Evolutionary conservation across 2,329 filamentous ascomycete genomes (phyloP).

Genomic region (Nectriaceae sp.): DNA sequence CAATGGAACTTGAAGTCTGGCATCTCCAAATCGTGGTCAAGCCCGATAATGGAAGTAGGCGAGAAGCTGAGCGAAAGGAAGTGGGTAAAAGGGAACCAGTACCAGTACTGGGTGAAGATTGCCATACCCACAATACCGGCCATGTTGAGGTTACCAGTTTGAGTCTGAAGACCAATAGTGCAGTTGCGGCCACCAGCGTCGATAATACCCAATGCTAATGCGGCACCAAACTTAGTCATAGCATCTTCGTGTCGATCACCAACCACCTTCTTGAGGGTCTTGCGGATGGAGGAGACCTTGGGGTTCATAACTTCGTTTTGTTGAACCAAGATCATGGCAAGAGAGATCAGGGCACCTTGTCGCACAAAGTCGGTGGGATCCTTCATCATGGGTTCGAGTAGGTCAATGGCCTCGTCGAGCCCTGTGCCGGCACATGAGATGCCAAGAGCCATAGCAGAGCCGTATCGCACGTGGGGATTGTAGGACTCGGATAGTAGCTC

Average conservation of each 20-base stretch:
- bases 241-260: slow-evolving; percentile 96
- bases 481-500: slow-evolving; percentile 97
- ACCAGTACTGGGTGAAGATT: slow-evolving; percentile 99
- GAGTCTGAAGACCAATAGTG: slow-evolving; percentile 95
- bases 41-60: slow-evolving; percentile 93
- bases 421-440: slow-evolving; percentile 98
- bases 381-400: slow-evolving; percentile 99
- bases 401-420: slow-evolving; percentile 91
- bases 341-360: slow-evolving; percentile 89
- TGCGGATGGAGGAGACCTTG: slow-evolving; percentile 87
- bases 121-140: slow-evolving; percentile 96
- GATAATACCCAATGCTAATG: slow-evolving; percentile 92
- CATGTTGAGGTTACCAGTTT: slow-evolving; percentile 99
- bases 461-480: slow-evolving; percentile 97
- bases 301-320: slow-evolving; percentile 99
- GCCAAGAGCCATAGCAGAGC: slow-evolving; percentile 96
- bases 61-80: slow-evolving; percentile 95
- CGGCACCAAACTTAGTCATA: slow-evolving; percentile 98
- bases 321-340: slow-evolving; percentile 99
- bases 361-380: slow-evolving; percentile 98
- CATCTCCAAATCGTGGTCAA: slow-evolving; percentile 91
- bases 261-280: slow-evolving; percentile 91
- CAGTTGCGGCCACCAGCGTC: slow-evolving; percentile 98
- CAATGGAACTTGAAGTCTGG: slow-evolving; percentile 95
- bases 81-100: slow-evolving; percentile 99